Evolutionary conservation across 148 eudicot species (phyloP).

Genomic region (Camellia granthamiana): DNA sequence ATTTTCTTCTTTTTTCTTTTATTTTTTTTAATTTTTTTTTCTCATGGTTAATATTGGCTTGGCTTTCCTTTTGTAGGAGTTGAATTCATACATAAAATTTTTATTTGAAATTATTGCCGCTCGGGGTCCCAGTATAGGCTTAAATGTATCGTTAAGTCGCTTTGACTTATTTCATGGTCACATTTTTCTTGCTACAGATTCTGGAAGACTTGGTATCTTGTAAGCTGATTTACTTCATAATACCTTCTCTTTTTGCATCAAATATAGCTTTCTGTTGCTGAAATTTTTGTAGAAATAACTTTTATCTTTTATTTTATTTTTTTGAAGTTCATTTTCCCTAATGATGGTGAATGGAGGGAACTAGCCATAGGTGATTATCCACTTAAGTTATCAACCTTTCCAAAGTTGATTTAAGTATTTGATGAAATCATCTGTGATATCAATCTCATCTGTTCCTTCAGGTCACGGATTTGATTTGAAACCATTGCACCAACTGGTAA

Average conservation of each 20-base stretch:
- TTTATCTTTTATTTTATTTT: not conserved
- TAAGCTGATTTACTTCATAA: conserved; percentile 43
- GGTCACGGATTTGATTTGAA: not conserved
- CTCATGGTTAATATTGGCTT: not conserved
- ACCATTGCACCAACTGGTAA: not conserved
- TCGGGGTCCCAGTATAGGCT: conserved; percentile 79
- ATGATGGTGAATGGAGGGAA: not conserved
- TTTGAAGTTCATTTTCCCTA: not conserved
- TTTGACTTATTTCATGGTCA: conserved; percentile 96
- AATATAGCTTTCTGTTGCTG: not conserved
- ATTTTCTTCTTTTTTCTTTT: not conserved
- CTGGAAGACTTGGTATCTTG: conserved; percentile 96
- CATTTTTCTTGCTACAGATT: conserved; percentile 70
- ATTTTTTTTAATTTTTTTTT: conserved; percentile 5
- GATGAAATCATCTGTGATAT: not conserved
- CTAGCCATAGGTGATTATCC: not conserved
- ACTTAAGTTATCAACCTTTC: not conserved
- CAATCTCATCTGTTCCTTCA: not conserved
- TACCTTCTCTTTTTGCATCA: not conserved
- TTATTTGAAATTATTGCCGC: conserved; percentile 70
- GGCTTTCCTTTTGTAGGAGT: conserved; percentile 50
- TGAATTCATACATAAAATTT: conserved; percentile 77
- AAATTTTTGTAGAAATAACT: not conserved
- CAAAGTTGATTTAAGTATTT: not conserved
- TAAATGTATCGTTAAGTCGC: conserved; percentile 79